phyloP scores from a whole-genome alignment of 257 asterid species.

The Fraxinus americana region DNA sequence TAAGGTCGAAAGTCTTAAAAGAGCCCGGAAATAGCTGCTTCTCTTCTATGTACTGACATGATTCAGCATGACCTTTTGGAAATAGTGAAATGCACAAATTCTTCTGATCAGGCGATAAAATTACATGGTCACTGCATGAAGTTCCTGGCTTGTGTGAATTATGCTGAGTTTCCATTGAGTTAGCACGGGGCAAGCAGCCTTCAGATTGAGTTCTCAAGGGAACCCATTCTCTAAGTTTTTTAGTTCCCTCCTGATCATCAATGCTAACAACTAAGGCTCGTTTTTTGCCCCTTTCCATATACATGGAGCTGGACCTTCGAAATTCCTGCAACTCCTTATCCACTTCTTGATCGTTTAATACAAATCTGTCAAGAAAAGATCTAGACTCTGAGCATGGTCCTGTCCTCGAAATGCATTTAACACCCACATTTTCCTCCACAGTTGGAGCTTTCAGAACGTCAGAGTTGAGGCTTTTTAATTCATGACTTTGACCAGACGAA shows the following conservation, averaged over 20 bases:
- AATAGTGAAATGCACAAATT: conserved; percentile 47
- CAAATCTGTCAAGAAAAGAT: conserved; percentile 38
- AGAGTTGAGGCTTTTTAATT: conserved; percentile 32
- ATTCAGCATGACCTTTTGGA: conserved; percentile 44
- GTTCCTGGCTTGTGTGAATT: conserved; percentile 41
- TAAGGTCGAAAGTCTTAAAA: conserved; percentile 84
- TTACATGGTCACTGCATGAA: conserved; percentile 34
- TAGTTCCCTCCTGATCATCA: conserved; percentile 47
- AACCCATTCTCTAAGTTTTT: conserved; percentile 56
- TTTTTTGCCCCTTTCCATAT: conserved; percentile 57
- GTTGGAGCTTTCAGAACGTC: conserved; percentile 34
- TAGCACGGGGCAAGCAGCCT: conserved; percentile 37
- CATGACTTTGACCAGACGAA: conserved; percentile 39
- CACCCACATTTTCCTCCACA: conserved; percentile 33
- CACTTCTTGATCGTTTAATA: conserved; percentile 37
- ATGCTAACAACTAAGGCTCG: conserved; percentile 43
- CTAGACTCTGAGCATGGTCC: conserved; percentile 29
- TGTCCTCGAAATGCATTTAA: conserved; percentile 27
- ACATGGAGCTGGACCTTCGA: conserved; percentile 42
- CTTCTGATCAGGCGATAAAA: conserved; percentile 49
- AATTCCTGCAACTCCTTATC: conserved; percentile 40
- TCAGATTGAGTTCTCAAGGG: conserved; percentile 30
- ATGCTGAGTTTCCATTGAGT: conserved; percentile 45
- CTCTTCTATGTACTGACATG: conserved; percentile 54
- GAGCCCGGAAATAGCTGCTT: conserved; percentile 66